A percentile compares a stretch with the other conserved stretches of the same genome.
Conservation (phyloP, 2,329 filamentous ascomycete genomes). For the Penicillium verrucosum region DNA sequence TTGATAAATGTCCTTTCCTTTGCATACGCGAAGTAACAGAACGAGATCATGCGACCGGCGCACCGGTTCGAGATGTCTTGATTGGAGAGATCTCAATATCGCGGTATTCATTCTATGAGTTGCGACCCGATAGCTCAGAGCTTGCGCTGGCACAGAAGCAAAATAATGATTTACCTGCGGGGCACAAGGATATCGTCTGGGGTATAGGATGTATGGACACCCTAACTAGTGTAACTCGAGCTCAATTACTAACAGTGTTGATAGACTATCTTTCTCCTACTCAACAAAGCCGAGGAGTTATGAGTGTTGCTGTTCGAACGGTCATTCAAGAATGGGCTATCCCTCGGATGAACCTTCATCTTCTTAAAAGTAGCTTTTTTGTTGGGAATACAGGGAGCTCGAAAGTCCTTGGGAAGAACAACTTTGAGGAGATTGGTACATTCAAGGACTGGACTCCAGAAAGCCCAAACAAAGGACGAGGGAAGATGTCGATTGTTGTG, state of each 20-base stretch:
- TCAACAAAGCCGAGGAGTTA: constrained; percentile 31
- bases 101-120: constrained; percentile 27
- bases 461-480: constrained; percentile 15
- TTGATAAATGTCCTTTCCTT: constrained; percentile 23
- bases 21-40: constrained; percentile 19
- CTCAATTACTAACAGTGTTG: background rate
- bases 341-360: constrained; percentile 28
- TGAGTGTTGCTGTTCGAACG: constrained; percentile 22
- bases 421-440: constrained; percentile 20
- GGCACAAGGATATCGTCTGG: constrained; percentile 27
- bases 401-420: constrained; percentile 29
- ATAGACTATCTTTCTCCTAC: constrained; percentile 25
- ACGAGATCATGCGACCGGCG: constrained; percentile 2
- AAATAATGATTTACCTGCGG: constrained; percentile 21
- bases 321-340: constrained; percentile 27
- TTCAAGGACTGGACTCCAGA: constrained; percentile 19
- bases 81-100: constrained; percentile 25
- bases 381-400: constrained; percentile 27
- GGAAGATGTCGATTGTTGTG: constrained; percentile 20
- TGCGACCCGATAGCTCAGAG: constrained; percentile 16
- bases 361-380: constrained; percentile 20
- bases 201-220: constrained; percentile 20
- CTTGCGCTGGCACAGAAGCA: constrained; percentile 8
- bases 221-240: background rate
- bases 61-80: constrained; percentile 13